Conservation (phyloP, 805 yeast species). For the Sugiyamaella lignohabitans region DNA sequence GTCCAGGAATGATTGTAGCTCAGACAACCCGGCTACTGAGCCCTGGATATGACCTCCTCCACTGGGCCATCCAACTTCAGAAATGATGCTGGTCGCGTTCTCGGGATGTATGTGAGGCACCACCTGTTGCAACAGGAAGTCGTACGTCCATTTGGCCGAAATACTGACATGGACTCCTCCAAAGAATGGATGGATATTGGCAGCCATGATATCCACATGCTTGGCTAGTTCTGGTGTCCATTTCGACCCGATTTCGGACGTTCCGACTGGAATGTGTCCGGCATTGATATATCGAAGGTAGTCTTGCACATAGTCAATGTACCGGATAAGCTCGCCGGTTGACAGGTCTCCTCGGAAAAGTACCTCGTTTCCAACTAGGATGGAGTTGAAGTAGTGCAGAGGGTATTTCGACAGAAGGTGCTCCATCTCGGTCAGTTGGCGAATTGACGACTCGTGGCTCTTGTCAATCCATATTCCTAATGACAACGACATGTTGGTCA, state of each 20-base stretch:
- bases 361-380: slow-evolving; percentile 60
- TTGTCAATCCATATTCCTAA: slow-evolving; percentile 59
- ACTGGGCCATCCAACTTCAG: slow-evolving; percentile 73
- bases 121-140: slow-evolving; percentile 41
- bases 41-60: slow-evolving; percentile 45
- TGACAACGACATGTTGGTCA: slow-evolving; percentile 47
- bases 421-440: slow-evolving; percentile 44
- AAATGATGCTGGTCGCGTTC: slow-evolving; percentile 34
- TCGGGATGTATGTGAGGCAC: slow-evolving; percentile 16
- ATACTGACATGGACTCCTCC: slow-evolving; percentile 45
- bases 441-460: slow-evolving; percentile 38
- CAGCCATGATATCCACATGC: slow-evolving; percentile 52
- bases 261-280: slow-evolving; percentile 48
- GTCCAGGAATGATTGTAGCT: slow-evolving; percentile 43
- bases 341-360: slow-evolving; percentile 47
- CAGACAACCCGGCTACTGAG: slow-evolving; percentile 42
- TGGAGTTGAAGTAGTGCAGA: slow-evolving; percentile 40
- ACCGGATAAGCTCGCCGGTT: slow-evolving; percentile 33
- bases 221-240: slow-evolving; percentile 37
- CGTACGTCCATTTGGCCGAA: slow-evolving; percentile 49
- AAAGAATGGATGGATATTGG: slow-evolving; percentile 63
- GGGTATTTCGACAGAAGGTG: slow-evolving; percentile 40
- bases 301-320: slow-evolving; percentile 38
- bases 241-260: slow-evolving; percentile 51
- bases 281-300: slow-evolving; percentile 32